Conservation (phyloP, 805 yeast species). For the Lachancea sp. region DNA sequence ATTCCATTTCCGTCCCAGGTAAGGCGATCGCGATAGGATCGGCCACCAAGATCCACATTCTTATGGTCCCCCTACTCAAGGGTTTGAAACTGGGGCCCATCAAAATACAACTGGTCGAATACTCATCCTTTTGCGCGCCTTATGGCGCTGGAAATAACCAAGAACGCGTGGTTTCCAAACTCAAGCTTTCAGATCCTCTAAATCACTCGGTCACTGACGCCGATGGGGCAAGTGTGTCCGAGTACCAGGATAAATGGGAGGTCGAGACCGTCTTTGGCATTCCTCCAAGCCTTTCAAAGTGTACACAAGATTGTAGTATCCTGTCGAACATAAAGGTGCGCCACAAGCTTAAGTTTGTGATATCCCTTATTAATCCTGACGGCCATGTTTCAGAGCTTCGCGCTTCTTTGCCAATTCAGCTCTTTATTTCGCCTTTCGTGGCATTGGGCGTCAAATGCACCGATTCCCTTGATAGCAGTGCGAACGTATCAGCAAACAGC, state of each 20-base stretch:
- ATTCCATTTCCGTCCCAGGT: slow-evolving; percentile 76
- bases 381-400: slow-evolving; percentile 89
- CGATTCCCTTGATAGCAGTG: slow-evolving; percentile 10
- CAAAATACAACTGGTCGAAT: slow-evolving; percentile 61
- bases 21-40: slow-evolving; percentile 91
- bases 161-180: slow-evolving; percentile 57
- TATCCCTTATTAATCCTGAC: slow-evolving; percentile 77
- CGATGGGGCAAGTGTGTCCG: slow-evolving; percentile 19
- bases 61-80: slow-evolving; percentile 72
- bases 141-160: slow-evolving; percentile 51
- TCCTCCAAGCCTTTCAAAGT: slow-evolving; percentile 66
- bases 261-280: slow-evolving; percentile 51
- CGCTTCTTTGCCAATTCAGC: slow-evolving; percentile 76
- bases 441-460: slow-evolving; percentile 40
- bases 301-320: slow-evolving; percentile 85
- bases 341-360: slow-evolving; percentile 78
- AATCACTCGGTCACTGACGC: slow-evolving; percentile 33
- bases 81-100: slow-evolving; percentile 76
- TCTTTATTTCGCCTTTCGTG: slow-evolving; percentile 79
- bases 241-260: slow-evolving; percentile 64
- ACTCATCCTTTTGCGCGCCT: slow-evolving; percentile 53
- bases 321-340: slow-evolving; percentile 67
- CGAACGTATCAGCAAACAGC: slow-evolving; percentile 11
- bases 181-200: slow-evolving; percentile 37
- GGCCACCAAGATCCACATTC: slow-evolving; percentile 57